Evolutionary conservation across 495 filamentous ascomycete species (phyloP).

Genomic region (Aspergillus olivimuriae): DNA sequence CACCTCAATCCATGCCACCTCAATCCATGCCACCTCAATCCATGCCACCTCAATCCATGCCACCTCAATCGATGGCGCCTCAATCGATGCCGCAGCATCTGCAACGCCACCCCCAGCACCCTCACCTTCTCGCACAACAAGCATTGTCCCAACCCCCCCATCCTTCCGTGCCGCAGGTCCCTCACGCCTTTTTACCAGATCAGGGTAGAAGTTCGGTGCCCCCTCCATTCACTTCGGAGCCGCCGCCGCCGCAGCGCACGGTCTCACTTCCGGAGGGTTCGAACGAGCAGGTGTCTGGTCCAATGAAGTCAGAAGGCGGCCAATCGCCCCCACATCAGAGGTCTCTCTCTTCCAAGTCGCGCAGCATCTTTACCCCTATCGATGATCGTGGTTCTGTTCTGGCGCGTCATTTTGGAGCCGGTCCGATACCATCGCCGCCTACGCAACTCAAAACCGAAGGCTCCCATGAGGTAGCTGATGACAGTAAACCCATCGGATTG

Average conservation of each 20-base stretch:
- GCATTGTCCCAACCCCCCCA: conserved; percentile 38
- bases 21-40: conserved; percentile 23
- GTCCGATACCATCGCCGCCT: conserved; percentile 37
- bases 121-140: conserved; percentile 26
- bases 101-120: conserved; percentile 36
- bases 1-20: conserved; percentile 25
- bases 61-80: conserved; percentile 23
- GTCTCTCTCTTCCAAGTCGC: conserved; percentile 70
- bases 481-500: conserved; percentile 33
- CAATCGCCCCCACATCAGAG: conserved; percentile 55
- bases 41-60: conserved; percentile 25
- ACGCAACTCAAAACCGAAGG: conserved; percentile 29
- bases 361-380: conserved; percentile 95
- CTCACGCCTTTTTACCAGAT: conserved; percentile 64
- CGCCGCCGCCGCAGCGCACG: conserved; percentile 38
- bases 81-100: conserved; percentile 29
- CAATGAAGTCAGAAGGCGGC: conserved; percentile 34
- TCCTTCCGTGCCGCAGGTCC: conserved; percentile 54
- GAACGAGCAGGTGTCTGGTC: conserved; percentile 33
- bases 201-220: conserved; percentile 50
- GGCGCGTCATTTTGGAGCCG: conserved; percentile 71
- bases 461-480: conserved; percentile 40
- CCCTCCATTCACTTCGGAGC: conserved; percentile 39
- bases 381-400: conserved; percentile 87
- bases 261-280: conserved; percentile 29